Evolutionary conservation across 192 early-diverging fungal genomes (phyloP).

Genomic region (Dispira parvispora): DNA sequence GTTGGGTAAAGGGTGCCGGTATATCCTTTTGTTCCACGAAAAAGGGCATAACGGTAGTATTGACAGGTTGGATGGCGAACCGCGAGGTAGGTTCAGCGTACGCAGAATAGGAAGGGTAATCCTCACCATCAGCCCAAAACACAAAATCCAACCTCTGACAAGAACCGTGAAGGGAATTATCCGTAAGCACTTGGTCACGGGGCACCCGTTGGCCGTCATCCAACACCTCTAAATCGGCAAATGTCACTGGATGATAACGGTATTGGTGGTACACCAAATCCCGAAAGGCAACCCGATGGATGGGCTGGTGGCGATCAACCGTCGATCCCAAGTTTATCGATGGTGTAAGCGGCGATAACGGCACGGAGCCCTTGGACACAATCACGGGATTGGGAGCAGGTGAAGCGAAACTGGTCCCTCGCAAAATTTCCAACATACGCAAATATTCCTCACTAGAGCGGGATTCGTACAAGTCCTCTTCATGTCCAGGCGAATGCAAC

Average conservation of each 20-base stretch:
- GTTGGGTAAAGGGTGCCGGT: conserved; percentile 1
- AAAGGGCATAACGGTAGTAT: not conserved
- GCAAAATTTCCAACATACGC: not conserved
- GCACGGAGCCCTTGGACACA: not conserved
- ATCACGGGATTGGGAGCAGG: not conserved
- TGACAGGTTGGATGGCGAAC: not conserved
- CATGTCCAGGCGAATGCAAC: conserved; percentile 13
- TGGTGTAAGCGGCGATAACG: not conserved
- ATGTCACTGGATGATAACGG: conserved; percentile 27
- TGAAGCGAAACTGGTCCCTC: not conserved
- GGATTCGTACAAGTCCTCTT: conserved; percentile 17
- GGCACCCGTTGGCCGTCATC: not conserved
- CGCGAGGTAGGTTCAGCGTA: not conserved
- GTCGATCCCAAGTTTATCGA: too few relatives aligned
- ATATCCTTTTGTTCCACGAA: not conserved
- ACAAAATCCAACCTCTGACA: conserved; percentile 11
- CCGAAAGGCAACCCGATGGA: not conserved
- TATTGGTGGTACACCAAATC: conserved; percentile 21
- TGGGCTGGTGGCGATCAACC: too few relatives aligned
- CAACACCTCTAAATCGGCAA: conserved; percentile 14
- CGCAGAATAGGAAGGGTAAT: not conserved
- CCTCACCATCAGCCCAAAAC: conserved; percentile 11
- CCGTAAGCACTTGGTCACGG: conserved; percentile 4
- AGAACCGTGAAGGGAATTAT: not conserved
- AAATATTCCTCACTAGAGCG: conserved; percentile 5